Evolutionary conservation across 768 basidiomycete genomes (phyloP).

Genomic region (Boletus sensibilis): DNA sequence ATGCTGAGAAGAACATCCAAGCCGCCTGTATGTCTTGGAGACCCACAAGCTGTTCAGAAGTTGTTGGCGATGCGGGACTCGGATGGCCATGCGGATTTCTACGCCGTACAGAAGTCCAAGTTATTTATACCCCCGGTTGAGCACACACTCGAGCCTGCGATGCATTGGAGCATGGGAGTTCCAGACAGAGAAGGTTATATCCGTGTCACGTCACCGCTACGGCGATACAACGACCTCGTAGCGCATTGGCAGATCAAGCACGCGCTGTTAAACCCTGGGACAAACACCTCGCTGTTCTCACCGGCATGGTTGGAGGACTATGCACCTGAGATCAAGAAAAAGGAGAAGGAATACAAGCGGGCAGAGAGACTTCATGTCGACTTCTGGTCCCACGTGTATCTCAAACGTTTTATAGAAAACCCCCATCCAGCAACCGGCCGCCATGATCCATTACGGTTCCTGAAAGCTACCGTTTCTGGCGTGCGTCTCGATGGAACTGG

Average conservation of each 20-base stretch:
- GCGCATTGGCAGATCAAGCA: conserved; percentile 94
- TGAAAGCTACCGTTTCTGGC: conserved; percentile 28
- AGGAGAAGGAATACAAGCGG: conserved; percentile 36
- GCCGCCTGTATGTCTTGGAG: conserved; percentile 31
- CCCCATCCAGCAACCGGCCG: conserved; percentile 16
- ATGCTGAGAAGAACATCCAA: conserved; percentile 56
- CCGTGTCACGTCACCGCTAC: conserved; percentile 81
- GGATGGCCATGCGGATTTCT: conserved; percentile 43
- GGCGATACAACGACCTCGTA: conserved; percentile 80
- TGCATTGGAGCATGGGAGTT: conserved; percentile 72
- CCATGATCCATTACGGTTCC: conserved; percentile 27
- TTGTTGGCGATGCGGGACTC: conserved; percentile 50
- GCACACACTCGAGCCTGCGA: conserved; percentile 53
- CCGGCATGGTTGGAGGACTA: conserved; percentile 45
- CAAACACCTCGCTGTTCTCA: conserved; percentile 44
- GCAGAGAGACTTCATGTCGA: conserved; percentile 33
- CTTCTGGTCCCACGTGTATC: conserved; percentile 43
- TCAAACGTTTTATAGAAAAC: conserved; percentile 39
- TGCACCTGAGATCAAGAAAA: conserved; percentile 35
- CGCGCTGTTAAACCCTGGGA: conserved; percentile 47
- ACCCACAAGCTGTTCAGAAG: conserved; percentile 37
- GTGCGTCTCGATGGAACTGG: conserved; percentile 16
- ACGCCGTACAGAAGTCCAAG: conserved; percentile 34
- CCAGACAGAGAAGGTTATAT: conserved; percentile 75
- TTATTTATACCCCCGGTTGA: conserved; percentile 37